Evolutionary conservation across 2,329 filamentous ascomycete species (phyloP), one percentile per base, ranked within the genome.

Genomic region (Beauveria scarabaeidicola): DNA sequence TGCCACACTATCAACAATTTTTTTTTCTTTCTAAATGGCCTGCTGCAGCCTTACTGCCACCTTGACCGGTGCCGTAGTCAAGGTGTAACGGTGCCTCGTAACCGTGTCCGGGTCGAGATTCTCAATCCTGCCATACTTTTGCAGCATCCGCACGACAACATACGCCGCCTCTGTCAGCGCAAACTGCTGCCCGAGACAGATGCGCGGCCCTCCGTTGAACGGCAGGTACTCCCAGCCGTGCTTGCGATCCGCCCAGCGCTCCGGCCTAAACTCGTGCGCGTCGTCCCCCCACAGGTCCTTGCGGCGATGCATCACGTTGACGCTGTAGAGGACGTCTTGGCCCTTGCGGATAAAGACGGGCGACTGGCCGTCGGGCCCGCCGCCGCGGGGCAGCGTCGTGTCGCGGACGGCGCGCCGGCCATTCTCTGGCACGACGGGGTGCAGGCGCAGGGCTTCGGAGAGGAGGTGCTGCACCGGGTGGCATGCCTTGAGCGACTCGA

Each of bases 231-330:
- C 71, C 70, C 69, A 73, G 9, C 67, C 67, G 38, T 64, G 58
- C 13, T 67, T 62, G 0, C 61, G 58, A 50, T 61, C 62, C 38
- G 71, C 71, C 74, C 73, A 76, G 13, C 74, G 63, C 57, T 74
- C 73, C 0, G 73, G 74, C 1, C 66, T 61, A 46, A 75, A 75
- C 15, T 68, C 67, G 1, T 68, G 64, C 1, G 72, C 70, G 50
- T 74, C 72, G 0, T 62, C 47, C 0, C 74, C 74, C 55, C 68
- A 76, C 10, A 75, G 65, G 41, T 73, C 69, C 27, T 67, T 70
- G 9, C 68, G 64, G 1, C 71, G 65, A 38, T 73, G 70, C 51
- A 73, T 65, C 0, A 66, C 64, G 61, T 72, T 71, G 10, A 68
- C 61, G 19, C 61, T 50, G 55, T 58, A 58, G 7, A 27, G 1